phyloP scores from a whole-genome alignment of 148 eudicot genomes.

The Camellia lanceoleosa region DNA sequence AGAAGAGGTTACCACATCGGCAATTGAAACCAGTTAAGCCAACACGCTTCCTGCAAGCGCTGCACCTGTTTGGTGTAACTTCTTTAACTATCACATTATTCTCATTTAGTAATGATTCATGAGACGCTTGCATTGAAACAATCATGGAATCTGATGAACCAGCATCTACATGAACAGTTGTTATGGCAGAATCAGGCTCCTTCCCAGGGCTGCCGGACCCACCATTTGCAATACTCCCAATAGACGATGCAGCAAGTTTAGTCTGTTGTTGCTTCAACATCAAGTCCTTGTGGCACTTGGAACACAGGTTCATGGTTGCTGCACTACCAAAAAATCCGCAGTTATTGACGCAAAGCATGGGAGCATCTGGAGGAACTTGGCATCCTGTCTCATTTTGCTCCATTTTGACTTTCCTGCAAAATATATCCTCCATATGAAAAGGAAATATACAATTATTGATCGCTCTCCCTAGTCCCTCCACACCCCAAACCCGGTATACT shows the following conservation, averaged over 20 bases:
- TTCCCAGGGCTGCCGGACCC: neutral
- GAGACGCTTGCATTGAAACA: neutral
- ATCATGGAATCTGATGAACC: neutral
- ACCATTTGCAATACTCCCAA: constrained; percentile 8
- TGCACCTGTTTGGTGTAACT: constrained; percentile 1
- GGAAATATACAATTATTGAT: too few relatives aligned
- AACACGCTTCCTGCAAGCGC: constrained; percentile 12
- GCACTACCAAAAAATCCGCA: constrained; percentile 14
- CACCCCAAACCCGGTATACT: too few relatives aligned
- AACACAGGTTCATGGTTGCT: constrained; percentile 18
- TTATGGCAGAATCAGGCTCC: neutral
- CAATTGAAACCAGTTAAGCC: constrained; percentile 16
- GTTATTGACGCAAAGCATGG: constrained; percentile 5
- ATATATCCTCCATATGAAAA: too few relatives aligned
- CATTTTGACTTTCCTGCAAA: neutral
- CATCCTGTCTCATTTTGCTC: constrained; percentile 16
- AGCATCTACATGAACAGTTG: neutral
- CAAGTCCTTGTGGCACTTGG: constrained; percentile 18
- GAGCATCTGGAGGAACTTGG: constrained; percentile 15
- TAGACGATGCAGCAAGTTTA: constrained; percentile 11
- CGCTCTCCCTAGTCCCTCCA: too few relatives aligned
- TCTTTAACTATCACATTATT: neutral
- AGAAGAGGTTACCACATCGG: constrained; percentile 11
- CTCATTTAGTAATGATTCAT: neutral
- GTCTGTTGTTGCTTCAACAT: constrained; percentile 9